phyloP scores from a whole-genome alignment of 306 rosid genomes.

The Vicia villosa region DNA sequence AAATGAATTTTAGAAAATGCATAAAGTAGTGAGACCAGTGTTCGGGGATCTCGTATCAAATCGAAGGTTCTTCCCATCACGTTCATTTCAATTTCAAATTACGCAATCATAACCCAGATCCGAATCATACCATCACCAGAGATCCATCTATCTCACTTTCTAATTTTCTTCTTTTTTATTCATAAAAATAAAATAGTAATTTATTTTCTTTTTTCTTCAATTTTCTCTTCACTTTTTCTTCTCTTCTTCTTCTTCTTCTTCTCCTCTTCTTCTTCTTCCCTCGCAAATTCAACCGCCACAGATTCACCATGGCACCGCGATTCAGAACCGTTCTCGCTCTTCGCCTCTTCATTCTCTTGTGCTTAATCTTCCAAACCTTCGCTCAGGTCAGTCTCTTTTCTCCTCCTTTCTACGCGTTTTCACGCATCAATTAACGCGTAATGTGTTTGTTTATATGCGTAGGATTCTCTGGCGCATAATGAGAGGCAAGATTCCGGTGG shows the following conservation, averaged over 20 bases:
- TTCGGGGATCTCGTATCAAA: slow-evolving; percentile 32
- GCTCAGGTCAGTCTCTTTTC: slow-evolving; percentile 51
- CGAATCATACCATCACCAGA: slow-evolving; percentile 22
- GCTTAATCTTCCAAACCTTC: slow-evolving; percentile 34
- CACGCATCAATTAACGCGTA: neutral
- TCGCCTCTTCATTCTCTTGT: slow-evolving; percentile 43
- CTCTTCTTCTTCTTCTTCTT: neutral
- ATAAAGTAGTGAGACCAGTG: neutral
- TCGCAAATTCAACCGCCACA: slow-evolving; percentile 10
- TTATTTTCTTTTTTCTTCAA: neutral
- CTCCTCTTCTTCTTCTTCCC: neutral
- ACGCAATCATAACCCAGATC: slow-evolving; percentile 29
- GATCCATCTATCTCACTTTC: slow-evolving; percentile 13
- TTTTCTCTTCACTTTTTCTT: slow-evolving; percentile 15
- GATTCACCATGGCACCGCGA: slow-evolving; percentile 45
- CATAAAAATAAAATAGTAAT: neutral
- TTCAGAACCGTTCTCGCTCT: slow-evolving; percentile 32
- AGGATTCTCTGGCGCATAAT: slow-evolving; percentile 52
- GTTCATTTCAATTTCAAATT: neutral
- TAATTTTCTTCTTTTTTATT: slow-evolving; percentile 7
- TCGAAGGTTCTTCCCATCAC: slow-evolving; percentile 22
- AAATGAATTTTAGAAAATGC: slow-evolving; percentile 18
- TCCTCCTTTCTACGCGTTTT: neutral
- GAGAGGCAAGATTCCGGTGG: slow-evolving; percentile 47
- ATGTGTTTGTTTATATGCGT: slow-evolving; percentile 18